Conservation (phyloP, 2,329 filamentous ascomycete species). For the Sporothrix euskadiensis region DNA sequence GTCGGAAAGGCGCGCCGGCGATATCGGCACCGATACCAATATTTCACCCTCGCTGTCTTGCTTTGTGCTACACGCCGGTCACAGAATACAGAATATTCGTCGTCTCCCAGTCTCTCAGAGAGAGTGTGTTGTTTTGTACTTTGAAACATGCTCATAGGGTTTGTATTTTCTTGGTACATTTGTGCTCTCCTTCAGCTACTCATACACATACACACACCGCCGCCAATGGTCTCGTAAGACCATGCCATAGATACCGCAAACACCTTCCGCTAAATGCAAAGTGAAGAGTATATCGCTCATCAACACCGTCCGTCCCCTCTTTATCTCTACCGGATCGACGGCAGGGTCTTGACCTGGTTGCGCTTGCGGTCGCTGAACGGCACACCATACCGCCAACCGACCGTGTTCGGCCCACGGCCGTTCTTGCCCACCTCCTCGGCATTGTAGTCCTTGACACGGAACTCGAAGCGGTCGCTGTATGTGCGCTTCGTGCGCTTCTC, state of each 20-base stretch:
- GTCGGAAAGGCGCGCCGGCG: neutral
- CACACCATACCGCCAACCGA: slow-evolving; percentile 65
- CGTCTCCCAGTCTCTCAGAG: neutral
- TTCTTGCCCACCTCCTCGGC: slow-evolving; percentile 57
- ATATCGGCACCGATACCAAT: neutral
- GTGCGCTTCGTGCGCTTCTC: slow-evolving; percentile 48
- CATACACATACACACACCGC: slow-evolving; percentile 14
- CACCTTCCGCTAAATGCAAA: neutral
- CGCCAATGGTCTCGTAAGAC: neutral
- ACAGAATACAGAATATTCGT: neutral
- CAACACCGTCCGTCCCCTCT: neutral
- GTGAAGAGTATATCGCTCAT: neutral
- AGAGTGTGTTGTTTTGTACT: too few species aligned
- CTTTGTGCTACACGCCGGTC: neutral
- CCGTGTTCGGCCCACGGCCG: slow-evolving; percentile 53
- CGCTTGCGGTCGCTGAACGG: slow-evolving; percentile 63
- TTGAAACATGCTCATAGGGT: neutral
- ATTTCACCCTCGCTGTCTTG: neutral
- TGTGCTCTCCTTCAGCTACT: neutral
- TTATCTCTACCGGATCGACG: slow-evolving; percentile 48
- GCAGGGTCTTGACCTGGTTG: slow-evolving; percentile 68
- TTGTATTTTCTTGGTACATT: slow-evolving; percentile 7
- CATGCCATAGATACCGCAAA: neutral
- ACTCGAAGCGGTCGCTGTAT: slow-evolving; percentile 55
- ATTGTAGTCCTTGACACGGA: slow-evolving; percentile 61